Evolutionary conservation across 108 stramenopile genomes (phyloP), one percentile per base, ranked within the genome.

Genomic region (Cylindrotheca closterium): DNA sequence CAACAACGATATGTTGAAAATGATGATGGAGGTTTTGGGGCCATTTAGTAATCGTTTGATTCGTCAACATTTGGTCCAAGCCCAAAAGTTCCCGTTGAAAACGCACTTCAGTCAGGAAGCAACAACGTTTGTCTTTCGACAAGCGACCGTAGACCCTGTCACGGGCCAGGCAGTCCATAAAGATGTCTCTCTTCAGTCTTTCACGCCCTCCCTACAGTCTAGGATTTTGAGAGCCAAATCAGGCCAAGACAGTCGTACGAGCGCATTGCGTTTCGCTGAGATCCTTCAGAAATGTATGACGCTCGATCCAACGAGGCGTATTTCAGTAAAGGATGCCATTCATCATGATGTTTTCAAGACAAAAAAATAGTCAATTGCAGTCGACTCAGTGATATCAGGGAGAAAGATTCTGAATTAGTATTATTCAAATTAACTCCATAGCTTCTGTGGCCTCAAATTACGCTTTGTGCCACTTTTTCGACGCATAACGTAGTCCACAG

Each of bases 1-100:
- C 56, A 99, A 99, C 80, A 98, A 97, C 67, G 91, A 97, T 37
- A 98, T 99, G 95, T 77, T 99, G 0, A 53, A 76, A 27, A 75
- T 66, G n/a, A 88, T 99, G 62, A 96, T 97, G 98, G 89, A 95
- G 51, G 34, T 86, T 30, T 78, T 96, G 79, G 98, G 98, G 3
- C 89, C 91, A 2, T 74, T 98, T 49, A 88, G 95, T 18, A 75
- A 85, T 32, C 87, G 91, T 25, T 77, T 96, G 70, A 82, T 95
- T 32, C 76, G 81, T 28, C 80, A 87, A 8, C 96, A 96, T 67
- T 70, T 80, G 66, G 65, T 83, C 8, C 79, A 82, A 56, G 67
- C 63, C 68, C 79, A 67, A 60, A 71, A 51, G 65, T 89, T 73
- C 78, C 87, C 65, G 3, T 46, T 81, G 47, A 60, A 81, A 34